Percentiles rank a stretch among this genome's conserved stretches.
These are phyloP conservation scores for Glomus cerebriforme DNA, from an alignment of 192 early-diverging fungal species.

Conservation along the genomic window DNA sequence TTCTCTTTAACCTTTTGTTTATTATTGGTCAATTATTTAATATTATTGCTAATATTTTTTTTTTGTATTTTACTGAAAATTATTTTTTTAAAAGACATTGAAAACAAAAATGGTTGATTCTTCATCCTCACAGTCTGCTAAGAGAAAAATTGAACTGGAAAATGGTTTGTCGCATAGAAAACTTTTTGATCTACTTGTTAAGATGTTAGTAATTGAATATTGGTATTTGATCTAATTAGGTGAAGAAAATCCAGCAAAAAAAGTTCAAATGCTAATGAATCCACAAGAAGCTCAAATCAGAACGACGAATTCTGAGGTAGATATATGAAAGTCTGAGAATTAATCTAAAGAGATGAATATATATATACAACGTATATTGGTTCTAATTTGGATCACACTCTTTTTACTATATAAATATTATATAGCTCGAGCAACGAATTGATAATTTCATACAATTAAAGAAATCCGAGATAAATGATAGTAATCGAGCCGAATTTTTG, in stretches of 20 bases:
- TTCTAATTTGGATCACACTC: neutral
- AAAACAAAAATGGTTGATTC: neutral
- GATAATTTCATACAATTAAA: slow-evolving; percentile 20
- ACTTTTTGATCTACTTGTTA: neutral
- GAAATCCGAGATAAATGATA: slow-evolving; percentile 32
- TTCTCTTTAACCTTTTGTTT: neutral
- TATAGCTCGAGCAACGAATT: slow-evolving; percentile 27
- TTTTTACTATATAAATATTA: neutral
- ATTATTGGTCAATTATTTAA: neutral
- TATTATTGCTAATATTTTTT: neutral
- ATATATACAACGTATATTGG: neutral
- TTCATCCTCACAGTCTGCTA: neutral
- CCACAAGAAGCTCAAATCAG: slow-evolving; percentile 22
- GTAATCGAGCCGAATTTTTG: slow-evolving; percentile 28
- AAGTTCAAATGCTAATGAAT: slow-evolving; percentile 16
- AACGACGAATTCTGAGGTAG: slow-evolving; percentile 27
- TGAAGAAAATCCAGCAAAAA: slow-evolving; percentile 10
- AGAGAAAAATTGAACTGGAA: slow-evolving; percentile 18
- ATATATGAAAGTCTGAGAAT: neutral
- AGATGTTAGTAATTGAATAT: neutral
- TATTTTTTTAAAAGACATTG: neutral
- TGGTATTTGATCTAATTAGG: neutral
- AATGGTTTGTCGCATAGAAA: neutral
- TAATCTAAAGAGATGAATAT: too few species aligned
- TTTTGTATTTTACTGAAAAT: neutral